Evolutionary conservation across 2,329 filamentous ascomycete genomes (phyloP).

Genomic region (Penicillium concentricum): DNA sequence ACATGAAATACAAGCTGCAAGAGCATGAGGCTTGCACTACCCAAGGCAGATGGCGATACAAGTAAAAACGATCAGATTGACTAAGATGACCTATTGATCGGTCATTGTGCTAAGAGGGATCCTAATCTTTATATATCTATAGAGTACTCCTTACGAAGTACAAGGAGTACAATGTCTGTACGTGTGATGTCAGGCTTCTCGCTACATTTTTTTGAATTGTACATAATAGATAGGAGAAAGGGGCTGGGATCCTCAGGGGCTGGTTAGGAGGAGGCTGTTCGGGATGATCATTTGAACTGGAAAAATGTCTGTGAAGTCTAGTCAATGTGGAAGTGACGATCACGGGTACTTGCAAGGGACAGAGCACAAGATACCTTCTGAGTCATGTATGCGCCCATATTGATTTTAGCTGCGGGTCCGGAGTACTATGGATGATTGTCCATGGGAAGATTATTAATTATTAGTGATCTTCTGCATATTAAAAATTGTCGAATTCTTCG

Average conservation of each 20-base stretch:
- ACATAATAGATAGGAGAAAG: neutral
- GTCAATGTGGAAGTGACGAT: neutral
- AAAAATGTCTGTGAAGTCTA: neutral
- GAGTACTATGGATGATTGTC: neutral
- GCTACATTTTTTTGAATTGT: neutral
- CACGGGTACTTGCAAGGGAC: neutral
- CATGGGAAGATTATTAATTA: neutral
- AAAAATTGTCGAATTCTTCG: neutral
- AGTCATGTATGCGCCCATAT: neutral
- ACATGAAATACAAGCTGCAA: neutral
- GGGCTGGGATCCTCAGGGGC: conserved; percentile 5
- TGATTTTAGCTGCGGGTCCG: neutral
- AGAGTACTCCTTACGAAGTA: neutral
- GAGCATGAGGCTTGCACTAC: neutral
- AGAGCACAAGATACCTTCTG: neutral
- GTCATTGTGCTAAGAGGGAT: neutral
- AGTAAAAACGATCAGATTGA: neutral
- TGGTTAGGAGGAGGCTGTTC: neutral
- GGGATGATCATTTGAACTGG: neutral
- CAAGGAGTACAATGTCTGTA: neutral
- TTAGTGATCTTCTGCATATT: neutral
- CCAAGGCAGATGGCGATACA: neutral
- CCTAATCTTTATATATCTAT: neutral
- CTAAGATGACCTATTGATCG: neutral
- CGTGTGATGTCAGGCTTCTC: neutral